Conservation (phyloP, 2,329 filamentous ascomycete species). For the Penicillium sp. region DNA sequence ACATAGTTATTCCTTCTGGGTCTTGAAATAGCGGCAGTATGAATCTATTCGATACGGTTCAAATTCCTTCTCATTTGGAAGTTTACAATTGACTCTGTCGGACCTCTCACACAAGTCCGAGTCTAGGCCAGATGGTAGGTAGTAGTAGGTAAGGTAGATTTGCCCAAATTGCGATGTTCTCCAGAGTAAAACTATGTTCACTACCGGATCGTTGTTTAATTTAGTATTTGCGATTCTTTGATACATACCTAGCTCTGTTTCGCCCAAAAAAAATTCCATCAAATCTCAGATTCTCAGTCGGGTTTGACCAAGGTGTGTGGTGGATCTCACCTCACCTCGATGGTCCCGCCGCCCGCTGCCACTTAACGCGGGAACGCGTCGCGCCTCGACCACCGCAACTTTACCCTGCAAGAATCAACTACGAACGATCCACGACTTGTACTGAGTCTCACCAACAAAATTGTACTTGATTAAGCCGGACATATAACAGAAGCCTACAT, state of each 20-base stretch:
- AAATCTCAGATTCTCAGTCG: too few species aligned
- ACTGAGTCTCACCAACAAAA: neutral
- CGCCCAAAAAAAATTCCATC: too few species aligned
- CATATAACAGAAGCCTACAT: neutral
- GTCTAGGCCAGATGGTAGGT: neutral
- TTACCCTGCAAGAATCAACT: neutral
- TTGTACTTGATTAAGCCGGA: neutral
- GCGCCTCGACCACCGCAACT: constrained; percentile 21
- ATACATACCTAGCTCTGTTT: too few species aligned
- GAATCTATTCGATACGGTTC: neutral
- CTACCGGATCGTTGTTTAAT: too few species aligned
- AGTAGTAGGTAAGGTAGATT: too few species aligned
- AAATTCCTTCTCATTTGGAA: neutral
- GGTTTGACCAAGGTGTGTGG: too few species aligned
- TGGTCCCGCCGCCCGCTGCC: constrained; percentile 10
- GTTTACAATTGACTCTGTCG: neutral
- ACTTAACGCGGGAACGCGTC: constrained; percentile 37
- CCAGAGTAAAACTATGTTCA: too few species aligned
- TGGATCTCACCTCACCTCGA: neutral
- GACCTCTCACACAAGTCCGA: neutral
- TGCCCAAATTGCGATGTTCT: too few species aligned
- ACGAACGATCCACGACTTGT: neutral
- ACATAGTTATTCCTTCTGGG: constrained; percentile 6
- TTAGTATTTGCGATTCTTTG: too few species aligned
- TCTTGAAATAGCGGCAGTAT: neutral